These are phyloP conservation scores for Colletotrichum kahawae DNA, from an alignment of 2,329 filamentous ascomycete species.

Conservation along the genomic window DNA sequence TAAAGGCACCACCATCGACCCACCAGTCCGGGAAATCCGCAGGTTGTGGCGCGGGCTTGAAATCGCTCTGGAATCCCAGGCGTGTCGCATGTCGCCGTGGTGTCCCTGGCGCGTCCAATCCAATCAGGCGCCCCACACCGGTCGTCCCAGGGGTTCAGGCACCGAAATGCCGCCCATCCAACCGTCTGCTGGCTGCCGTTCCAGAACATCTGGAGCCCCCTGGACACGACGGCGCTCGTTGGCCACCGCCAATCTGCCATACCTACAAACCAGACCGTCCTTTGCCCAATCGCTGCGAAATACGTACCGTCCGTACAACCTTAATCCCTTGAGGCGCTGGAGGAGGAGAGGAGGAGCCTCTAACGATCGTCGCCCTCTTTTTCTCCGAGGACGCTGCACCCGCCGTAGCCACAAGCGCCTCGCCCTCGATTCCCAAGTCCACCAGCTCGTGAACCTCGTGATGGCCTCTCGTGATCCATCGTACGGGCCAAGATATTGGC, in stretches of 20 bases:
- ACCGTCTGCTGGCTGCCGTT: not conserved
- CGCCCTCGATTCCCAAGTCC: too few relatives aligned
- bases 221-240: not conserved
- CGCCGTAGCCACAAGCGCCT: not conserved
- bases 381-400: not conserved
- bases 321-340: not conserved
- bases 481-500: slow-evolving; percentile 1
- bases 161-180: not conserved
- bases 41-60: not conserved
- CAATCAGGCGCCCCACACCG: not conserved
- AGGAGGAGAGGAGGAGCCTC: not conserved
- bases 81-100: not conserved
- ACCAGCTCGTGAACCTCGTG: not conserved
- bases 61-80: not conserved
- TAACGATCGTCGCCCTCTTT: not conserved
- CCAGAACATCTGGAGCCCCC: slow-evolving; percentile 13
- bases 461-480: not conserved
- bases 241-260: not conserved
- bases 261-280: too few relatives aligned
- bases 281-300: not conserved
- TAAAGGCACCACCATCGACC: not conserved
- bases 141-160: not conserved
- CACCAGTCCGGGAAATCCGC: not conserved
- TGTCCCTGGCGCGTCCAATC: not conserved
- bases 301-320: not conserved